phyloP scores from a whole-genome alignment of 805 yeast species.

The Schwanniomyces pseudopolymorphus region DNA sequence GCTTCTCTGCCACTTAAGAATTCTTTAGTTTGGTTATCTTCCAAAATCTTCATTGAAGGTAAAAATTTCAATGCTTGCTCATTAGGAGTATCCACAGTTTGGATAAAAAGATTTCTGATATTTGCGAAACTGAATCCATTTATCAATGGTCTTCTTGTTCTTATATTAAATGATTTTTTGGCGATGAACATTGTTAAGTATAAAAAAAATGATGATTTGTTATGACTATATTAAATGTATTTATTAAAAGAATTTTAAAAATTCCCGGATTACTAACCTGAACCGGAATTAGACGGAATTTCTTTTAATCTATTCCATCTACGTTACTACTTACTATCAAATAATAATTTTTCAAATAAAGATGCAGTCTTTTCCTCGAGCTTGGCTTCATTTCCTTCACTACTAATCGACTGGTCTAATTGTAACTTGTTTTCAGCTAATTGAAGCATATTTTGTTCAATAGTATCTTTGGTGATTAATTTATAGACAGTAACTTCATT shows the following conservation, averaged over 20 bases:
- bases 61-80: conserved; percentile 82
- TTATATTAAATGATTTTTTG: background rate
- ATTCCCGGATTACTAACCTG: background rate
- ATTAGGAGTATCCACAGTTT: conserved; percentile 84
- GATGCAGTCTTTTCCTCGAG: conserved; percentile 54
- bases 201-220: background rate
- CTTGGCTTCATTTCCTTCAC: conserved; percentile 36
- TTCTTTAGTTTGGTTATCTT: conserved; percentile 66
- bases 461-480: conserved; percentile 68
- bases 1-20: conserved; percentile 77
- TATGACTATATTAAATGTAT: background rate
- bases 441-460: conserved; percentile 85
- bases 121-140: background rate
- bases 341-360: conserved; percentile 50
- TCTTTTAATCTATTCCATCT: conserved; percentile 8
- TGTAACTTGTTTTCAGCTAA: conserved; percentile 90
- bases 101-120: conserved; percentile 54
- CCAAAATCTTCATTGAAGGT: conserved; percentile 69
- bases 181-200: background rate
- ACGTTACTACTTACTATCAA: conserved; percentile 18
- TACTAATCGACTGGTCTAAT: conserved; percentile 66
- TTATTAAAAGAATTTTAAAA: background rate
- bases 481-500: conserved; percentile 79
- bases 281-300: background rate
- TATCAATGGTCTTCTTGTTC: background rate